Evolutionary conservation across 208 protist species (phyloP), one percentile per base, ranked within the genome.

Genomic region (Leishmania turanica): DNA sequence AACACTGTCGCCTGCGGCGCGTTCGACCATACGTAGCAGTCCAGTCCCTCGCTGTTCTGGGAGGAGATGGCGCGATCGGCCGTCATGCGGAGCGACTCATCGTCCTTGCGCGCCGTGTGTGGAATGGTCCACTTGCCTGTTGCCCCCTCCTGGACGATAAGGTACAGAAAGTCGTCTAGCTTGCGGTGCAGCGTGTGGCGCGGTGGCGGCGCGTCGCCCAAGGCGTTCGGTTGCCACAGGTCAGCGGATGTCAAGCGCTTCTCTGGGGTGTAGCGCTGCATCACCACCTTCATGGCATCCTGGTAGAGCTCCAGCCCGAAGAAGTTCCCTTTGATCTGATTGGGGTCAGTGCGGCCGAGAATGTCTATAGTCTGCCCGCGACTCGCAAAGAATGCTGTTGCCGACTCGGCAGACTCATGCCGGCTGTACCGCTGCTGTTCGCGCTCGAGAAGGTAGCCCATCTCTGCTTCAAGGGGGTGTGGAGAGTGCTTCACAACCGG

Each of bases 391-490:
- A 96, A 97, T 42, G 94, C 88, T 24, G 88, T 92, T 47, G 91
- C 93, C 0, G 88, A 90, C 87, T 97, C 92, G 2, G 80, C 89
- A 11, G 78, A 76, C 72, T 94, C 89, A 80, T 97, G 93, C 27
- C 93, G 89, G 60, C 87, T 87, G 89, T 97, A 97, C 9, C 91
- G 91, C 85, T 93, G 88, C 77, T 96, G 93, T 84, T 97, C 90
- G 24, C 92, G 89, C 75, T 97, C 90, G 3, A 97, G 88, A 17
- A 96, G 68, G 71, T 90, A 95, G 69, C 83, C 65, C 87, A 96
- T 92, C 80, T 95, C 90, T 60, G 83, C 79, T 83, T 97, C 92
- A 3, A 97, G 80, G 1, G 93, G 93, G 76, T 97, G 93, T 15
- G 88, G 91, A 1, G 87, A 92, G 84, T 90, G 91, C 80, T 96